These are phyloP conservation scores for Cucumis cinereus DNA, from an alignment of 306 rosid genomes.

Conservation along the genomic window DNA sequence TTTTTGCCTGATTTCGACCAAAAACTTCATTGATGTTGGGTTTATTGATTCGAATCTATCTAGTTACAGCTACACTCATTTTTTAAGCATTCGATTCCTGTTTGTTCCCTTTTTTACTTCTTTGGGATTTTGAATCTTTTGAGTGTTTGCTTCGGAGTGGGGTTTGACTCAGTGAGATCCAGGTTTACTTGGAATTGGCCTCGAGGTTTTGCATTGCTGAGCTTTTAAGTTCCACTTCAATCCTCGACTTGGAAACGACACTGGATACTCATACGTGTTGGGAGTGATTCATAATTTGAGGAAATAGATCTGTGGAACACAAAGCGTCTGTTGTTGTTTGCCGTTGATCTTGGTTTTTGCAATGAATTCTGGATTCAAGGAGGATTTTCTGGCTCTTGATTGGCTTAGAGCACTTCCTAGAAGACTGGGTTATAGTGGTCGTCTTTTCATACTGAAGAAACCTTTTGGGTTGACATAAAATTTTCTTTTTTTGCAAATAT, in stretches of 20 bases:
- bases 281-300: not conserved
- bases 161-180: not conserved
- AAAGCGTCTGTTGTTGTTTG: not conserved
- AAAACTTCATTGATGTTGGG: not conserved
- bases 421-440: constrained; percentile 32
- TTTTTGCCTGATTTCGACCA: not conserved
- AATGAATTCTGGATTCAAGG: constrained; percentile 15
- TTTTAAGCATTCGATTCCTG: not conserved
- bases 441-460: constrained; percentile 29
- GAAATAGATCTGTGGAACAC: not conserved
- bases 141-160: not conserved
- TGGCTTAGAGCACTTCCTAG: constrained; percentile 24
- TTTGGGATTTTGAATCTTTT: not conserved
- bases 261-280: not conserved
- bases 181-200: not conserved
- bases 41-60: not conserved
- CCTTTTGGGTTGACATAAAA: constrained; percentile 32
- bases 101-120: not conserved
- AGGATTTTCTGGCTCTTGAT: constrained; percentile 31
- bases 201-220: not conserved
- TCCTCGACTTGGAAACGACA: not conserved
- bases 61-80: not conserved
- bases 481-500: constrained; percentile 7
- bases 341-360: not conserved
- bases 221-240: not conserved